Evolutionary conservation across 2,329 filamentous ascomycete genomes (phyloP), one percentile per base, ranked within the genome.

Genomic region (Penicillium crustosum): DNA sequence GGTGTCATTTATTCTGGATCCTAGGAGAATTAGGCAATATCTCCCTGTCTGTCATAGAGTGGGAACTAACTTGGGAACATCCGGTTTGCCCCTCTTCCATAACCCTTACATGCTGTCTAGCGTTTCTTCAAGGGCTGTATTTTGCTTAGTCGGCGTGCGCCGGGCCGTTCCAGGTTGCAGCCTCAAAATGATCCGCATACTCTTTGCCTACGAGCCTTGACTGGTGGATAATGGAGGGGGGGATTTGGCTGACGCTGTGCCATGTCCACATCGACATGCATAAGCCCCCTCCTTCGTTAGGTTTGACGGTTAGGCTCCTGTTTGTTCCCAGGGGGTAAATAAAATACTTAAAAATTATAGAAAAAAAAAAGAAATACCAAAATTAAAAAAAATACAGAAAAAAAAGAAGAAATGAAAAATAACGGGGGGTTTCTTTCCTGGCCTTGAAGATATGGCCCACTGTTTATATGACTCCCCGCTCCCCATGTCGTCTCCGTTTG

Each of bases 91-190:
- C 57, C 55, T 60, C 49, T 57, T 56, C 49, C 19, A 44, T 53
- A 50, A 38, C 56, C 59, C 49, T 53, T 61, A 55, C 56, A 53
- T 62, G 60, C 61, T 58, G 43, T 68, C 65, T 71, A 71, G 71
- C 68, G 67, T 73, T 71, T 68, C 71, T 72, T 71, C 66, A 73
- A 71, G 64, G 70, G 68, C 69, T 68, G 66, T 41, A 38, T 55
- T 51, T 52, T 56, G 67, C 67, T 64, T 72, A 71, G 70, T 75
- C 69, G 73, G 70, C 73, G 73, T 75, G 75, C 75, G 72, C 73
- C 75, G 75, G 75, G 69, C 75, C 75, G 75, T 76, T 73, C 75
- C 75, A 77, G 74, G 73, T 74, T 75, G 73, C 74, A 75, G 73
- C 72, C 73, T 75, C 74, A 73, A 68, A 25, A 73, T 75, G 73